Evolutionary conservation across 1,284 basidiomycete genomes (phyloP).

Genomic region (Ustilago sp.): DNA sequence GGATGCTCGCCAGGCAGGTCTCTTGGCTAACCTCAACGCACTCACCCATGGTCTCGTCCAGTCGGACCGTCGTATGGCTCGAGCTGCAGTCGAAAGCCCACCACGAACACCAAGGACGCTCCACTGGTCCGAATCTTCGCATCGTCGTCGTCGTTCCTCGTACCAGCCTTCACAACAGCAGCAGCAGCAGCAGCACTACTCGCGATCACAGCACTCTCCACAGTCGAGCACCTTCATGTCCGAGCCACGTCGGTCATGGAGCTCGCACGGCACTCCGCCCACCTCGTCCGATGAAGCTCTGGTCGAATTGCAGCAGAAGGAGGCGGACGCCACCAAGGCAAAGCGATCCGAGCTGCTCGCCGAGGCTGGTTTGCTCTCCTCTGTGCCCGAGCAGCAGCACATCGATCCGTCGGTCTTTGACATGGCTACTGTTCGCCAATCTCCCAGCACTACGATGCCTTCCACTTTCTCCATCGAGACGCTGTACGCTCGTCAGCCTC

Average conservation of each 20-base stretch:
- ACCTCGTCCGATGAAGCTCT: conserved; percentile 36
- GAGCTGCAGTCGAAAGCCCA: conserved; percentile 23
- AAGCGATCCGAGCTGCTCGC: conserved; percentile 16
- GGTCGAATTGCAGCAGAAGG: conserved; percentile 18
- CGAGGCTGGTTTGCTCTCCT: conserved; percentile 12
- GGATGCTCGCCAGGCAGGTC: conserved; percentile 10
- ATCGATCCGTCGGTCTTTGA: conserved; percentile 33
- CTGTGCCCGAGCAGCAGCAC: conserved; percentile 30
- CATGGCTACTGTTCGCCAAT: conserved; percentile 29
- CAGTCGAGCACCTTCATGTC: conserved; percentile 21
- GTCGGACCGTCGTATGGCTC: conserved; percentile 27
- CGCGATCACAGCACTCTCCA: conserved; percentile 20
- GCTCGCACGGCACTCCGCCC: conserved; percentile 26
- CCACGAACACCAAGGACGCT: conserved; percentile 30
- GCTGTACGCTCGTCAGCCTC: conserved; percentile 15
- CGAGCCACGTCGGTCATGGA: conserved; percentile 27
- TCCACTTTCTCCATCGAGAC: conserved; percentile 31
- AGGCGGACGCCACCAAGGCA: neutral
- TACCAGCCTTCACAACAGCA: conserved; percentile 8
- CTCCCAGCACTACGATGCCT: neutral
- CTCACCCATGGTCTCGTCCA: conserved; percentile 18
- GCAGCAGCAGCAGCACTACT: conserved; percentile 2
- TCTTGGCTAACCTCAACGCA: conserved; percentile 25
- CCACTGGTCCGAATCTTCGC: conserved; percentile 11
- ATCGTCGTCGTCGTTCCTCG: conserved; percentile 28